These are phyloP conservation scores for Guyanaporus albipodus DNA, from an alignment of 768 basidiomycete species.

Conservation along the genomic window DNA sequence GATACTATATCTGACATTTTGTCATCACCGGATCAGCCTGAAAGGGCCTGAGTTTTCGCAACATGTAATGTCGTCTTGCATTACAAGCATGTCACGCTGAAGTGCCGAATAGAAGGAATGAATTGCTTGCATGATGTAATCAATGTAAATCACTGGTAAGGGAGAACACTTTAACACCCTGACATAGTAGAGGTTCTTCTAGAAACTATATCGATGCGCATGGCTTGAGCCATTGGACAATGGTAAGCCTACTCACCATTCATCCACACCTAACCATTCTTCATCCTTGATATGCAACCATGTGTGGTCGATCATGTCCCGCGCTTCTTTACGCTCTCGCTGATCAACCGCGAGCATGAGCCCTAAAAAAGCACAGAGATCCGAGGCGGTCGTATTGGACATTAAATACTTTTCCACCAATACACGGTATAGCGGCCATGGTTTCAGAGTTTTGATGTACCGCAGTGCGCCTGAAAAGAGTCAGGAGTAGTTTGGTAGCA, in stretches of 20 bases:
- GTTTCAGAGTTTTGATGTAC: slow-evolving; percentile 70
- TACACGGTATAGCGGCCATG: slow-evolving; percentile 79
- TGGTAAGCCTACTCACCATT: slow-evolving; percentile 25
- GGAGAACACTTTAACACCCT: background rate
- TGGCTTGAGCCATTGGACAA: background rate
- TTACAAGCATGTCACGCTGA: background rate
- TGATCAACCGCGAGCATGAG: slow-evolving; percentile 77
- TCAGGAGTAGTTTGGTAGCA: slow-evolving; percentile 4
- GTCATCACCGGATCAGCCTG: too few species aligned
- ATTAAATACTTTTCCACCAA: slow-evolving; percentile 89
- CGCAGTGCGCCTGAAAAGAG: slow-evolving; percentile 53
- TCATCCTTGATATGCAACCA: slow-evolving; percentile 57
- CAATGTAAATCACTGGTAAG: background rate
- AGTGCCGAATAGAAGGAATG: background rate
- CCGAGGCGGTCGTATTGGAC: slow-evolving; percentile 50
- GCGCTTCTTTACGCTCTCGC: slow-evolving; percentile 62
- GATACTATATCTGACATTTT: too few species aligned
- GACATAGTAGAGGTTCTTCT: slow-evolving; percentile 6
- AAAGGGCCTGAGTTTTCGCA: too few species aligned
- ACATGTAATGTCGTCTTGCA: background rate
- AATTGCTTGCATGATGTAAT: background rate
- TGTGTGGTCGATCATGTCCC: slow-evolving; percentile 67
- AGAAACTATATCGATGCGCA: slow-evolving; percentile 8
- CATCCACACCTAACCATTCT: slow-evolving; percentile 24
- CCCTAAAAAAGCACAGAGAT: slow-evolving; percentile 62